phyloP scores from a whole-genome alignment of 2,329 filamentous ascomycete genomes.

The Aspergillus nomiae region DNA sequence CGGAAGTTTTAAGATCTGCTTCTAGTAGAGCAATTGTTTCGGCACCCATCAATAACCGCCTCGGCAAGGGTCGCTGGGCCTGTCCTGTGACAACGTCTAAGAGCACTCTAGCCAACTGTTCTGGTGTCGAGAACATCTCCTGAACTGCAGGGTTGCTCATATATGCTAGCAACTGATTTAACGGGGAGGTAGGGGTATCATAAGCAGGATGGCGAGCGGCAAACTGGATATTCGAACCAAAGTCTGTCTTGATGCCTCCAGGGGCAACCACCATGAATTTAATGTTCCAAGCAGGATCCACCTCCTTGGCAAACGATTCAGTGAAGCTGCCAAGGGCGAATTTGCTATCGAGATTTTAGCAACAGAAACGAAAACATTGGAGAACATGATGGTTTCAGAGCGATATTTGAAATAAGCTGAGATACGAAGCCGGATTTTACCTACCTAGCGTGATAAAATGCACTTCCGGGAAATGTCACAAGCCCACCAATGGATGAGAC shows the following conservation, averaged over 20 bases:
- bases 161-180: not conserved
- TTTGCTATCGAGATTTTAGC: not conserved
- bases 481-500: not conserved
- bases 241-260: not conserved
- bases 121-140: not conserved
- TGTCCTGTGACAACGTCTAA: not conserved
- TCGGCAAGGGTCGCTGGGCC: not conserved
- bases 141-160: not conserved
- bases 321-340: not conserved
- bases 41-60: conserved; percentile 1
- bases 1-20: not conserved
- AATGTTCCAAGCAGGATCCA: not conserved
- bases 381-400: no score
- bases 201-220: not conserved
- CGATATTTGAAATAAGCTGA: no score
- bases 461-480: not conserved
- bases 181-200: not conserved
- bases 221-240: not conserved
- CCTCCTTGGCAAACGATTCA: not conserved
- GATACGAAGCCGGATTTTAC: not conserved
- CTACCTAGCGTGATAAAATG: conserved; percentile 1
- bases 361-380: not conserved
- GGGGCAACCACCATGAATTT: not conserved
- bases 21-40: conserved; percentile 3
- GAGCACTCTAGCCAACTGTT: not conserved